Percentiles rank a stretch among this genome's conserved stretches.
Evolutionary conservation across 192 early-diverging fungal genomes (phyloP).

Genomic region (Coemansia sp.): DNA sequence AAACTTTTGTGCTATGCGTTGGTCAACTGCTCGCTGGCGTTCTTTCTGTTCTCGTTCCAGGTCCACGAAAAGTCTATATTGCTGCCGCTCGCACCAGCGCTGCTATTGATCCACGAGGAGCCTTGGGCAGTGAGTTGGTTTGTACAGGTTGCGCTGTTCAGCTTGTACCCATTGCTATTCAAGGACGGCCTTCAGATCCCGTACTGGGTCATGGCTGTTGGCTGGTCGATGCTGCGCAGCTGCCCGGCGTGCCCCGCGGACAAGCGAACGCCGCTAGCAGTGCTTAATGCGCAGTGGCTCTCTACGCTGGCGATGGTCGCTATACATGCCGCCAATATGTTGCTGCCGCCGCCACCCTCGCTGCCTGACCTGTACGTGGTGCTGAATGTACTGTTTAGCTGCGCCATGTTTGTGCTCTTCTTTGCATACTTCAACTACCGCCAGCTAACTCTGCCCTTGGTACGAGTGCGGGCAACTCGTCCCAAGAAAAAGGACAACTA

Average conservation of each 20-base stretch:
- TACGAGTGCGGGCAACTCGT: conserved; percentile 2
- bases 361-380: conserved; percentile 87
- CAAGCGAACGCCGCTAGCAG: conserved; percentile 10
- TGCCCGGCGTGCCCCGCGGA: conserved; percentile 35
- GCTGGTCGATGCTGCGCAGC: conserved; percentile 77
- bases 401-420: conserved; percentile 67
- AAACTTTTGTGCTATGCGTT: conserved; percentile 69
- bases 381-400: conserved; percentile 72
- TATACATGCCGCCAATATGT: conserved; percentile 64
- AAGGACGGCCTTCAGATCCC: conserved; percentile 74
- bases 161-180: conserved; percentile 87
- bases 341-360: conserved; percentile 64
- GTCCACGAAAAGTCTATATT: conserved; percentile 98
- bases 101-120: conserved; percentile 75
- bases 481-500: conserved; percentile 42
- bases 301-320: conserved; percentile 50
- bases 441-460: conserved; percentile 26
- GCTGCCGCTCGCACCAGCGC: conserved; percentile 78
- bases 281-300: conserved; percentile 29
- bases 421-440: conserved; percentile 79
- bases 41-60: conserved; percentile 98
- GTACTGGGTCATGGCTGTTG: conserved; percentile 65
- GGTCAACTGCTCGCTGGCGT: conserved; percentile 78
- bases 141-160: conserved; percentile 82
- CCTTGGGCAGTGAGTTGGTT: conserved; percentile 66